Evolutionary conservation across 768 basidiomycete genomes (phyloP), one percentile per base, ranked within the genome.

Genomic region (Termitomyces sp.): DNA sequence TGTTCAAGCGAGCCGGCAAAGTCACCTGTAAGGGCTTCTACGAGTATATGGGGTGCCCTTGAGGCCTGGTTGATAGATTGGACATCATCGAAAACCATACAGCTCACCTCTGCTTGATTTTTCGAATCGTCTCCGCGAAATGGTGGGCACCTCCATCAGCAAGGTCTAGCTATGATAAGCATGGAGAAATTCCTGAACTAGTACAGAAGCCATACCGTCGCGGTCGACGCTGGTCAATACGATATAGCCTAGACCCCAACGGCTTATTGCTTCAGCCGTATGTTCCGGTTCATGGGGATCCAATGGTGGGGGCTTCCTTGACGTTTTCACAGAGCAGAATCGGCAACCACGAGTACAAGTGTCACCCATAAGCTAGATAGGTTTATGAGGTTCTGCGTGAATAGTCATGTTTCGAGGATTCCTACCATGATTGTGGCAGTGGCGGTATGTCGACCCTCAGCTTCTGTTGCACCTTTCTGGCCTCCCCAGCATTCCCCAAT

Each of bases 401-500:
- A 42, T 33, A 15, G 13, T 22, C 12, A 16, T 33, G 28, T 22
- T 57, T 46, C 52, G 51, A 35, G 38, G 33, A 40, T 51, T 58
- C 81, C 61, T 64, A 93, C 96, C 97, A 99, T 98, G 72, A 99
- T 99, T 3, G 97, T 99, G 12, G 97, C 97, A 7, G 97, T 99
- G 24, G 97, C 97, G 53, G 85, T 84, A 61, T 86, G 87, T 66
- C 89, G 87, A 35, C 86, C 89, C 58, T 91, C 90, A 60, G 83
- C 84, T 56, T 88, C 86, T 7, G 83, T 85, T 45, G 74, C 79
- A 52, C 80, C 84, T 36, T 84, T 79, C 68, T 87, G 88, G 9
- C 95, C 95, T 45, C 97, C 94, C 97, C 97, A 99, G 69, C 97
- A 99, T 70, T 98, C 96, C n/a, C 96, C 97, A 59, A 99, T 98